phyloP scores from a whole-genome alignment of 345 rosid species.

The Tarenaya hassleriana region DNA sequence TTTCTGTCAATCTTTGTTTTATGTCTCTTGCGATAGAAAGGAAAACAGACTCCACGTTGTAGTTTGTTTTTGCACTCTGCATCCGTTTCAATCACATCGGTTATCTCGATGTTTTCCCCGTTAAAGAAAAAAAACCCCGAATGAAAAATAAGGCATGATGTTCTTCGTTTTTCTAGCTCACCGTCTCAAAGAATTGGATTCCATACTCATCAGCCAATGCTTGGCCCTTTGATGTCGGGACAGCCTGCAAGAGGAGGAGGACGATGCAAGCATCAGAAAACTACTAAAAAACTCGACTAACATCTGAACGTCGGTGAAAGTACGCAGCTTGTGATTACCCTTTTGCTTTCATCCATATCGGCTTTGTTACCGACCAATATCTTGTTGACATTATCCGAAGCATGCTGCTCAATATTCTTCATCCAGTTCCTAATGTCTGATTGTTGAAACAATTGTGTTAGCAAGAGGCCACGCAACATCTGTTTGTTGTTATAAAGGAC shows the following conservation, averaged over 20 bases:
- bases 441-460: constrained; percentile 6
- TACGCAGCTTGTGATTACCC: constrained; percentile 39
- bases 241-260: constrained; percentile 33
- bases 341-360: constrained; percentile 98
- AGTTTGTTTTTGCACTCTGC: constrained; percentile 57
- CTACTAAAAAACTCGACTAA: neutral
- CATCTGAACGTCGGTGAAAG: neutral
- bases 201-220: constrained; percentile 58
- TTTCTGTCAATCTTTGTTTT: constrained; percentile 45
- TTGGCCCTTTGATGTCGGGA: constrained; percentile 51
- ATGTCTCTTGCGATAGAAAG: constrained; percentile 54
- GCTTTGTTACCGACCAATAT: constrained; percentile 97
- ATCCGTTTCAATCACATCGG: constrained; percentile 16
- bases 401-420: constrained; percentile 96
- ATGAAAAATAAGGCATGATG: neutral
- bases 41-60: constrained; percentile 54
- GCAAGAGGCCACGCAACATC: neutral
- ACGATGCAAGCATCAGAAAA: neutral
- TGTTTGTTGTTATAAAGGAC: constrained; percentile 2
- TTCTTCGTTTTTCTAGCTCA: constrained; percentile 25
- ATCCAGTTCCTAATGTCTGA: constrained; percentile 97
- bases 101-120: too few relatives aligned
- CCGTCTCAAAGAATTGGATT: constrained; percentile 53
- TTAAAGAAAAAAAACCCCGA: neutral
- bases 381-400: constrained; percentile 92